Conservation (phyloP, 495 filamentous ascomycete species). For the Halenospora varia region DNA sequence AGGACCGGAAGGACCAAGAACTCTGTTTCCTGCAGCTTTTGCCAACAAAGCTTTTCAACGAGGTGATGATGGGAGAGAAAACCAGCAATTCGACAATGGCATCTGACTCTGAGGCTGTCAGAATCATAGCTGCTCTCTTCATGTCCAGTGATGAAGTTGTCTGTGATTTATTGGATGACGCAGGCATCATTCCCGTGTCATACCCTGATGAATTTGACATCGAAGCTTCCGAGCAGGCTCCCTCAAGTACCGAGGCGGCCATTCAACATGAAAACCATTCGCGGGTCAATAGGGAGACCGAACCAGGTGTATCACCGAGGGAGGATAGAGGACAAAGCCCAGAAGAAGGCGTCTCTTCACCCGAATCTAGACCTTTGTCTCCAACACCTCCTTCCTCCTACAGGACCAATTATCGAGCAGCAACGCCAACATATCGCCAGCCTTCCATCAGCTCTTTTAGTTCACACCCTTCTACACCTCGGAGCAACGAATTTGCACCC, state of each 20-base stretch:
- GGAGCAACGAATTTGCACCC: background rate
- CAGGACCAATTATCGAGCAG: conserved; percentile 7
- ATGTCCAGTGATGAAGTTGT: background rate
- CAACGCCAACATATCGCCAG: background rate
- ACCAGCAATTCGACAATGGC: background rate
- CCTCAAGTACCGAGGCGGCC: background rate
- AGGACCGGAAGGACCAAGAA: background rate
- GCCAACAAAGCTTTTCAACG: background rate
- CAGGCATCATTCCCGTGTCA: background rate
- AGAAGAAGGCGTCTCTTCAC: background rate
- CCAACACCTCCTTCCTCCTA: background rate
- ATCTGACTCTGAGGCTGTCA: background rate
- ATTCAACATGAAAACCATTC: background rate
- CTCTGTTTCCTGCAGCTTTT: background rate
- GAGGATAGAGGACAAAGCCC: background rate
- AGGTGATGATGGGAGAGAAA: background rate
- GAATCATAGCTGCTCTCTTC: background rate
- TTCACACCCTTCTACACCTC: conserved; percentile 1
- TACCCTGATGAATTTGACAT: background rate
- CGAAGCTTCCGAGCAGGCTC: background rate
- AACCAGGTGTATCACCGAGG: background rate
- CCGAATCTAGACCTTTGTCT: background rate
- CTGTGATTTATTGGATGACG: background rate
- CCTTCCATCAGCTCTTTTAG: background rate
- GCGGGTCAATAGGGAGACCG: background rate